These are phyloP conservation scores for Sporothrix globosa DNA, from an alignment of 2,329 filamentous ascomycete genomes.

Conservation along the genomic window DNA sequence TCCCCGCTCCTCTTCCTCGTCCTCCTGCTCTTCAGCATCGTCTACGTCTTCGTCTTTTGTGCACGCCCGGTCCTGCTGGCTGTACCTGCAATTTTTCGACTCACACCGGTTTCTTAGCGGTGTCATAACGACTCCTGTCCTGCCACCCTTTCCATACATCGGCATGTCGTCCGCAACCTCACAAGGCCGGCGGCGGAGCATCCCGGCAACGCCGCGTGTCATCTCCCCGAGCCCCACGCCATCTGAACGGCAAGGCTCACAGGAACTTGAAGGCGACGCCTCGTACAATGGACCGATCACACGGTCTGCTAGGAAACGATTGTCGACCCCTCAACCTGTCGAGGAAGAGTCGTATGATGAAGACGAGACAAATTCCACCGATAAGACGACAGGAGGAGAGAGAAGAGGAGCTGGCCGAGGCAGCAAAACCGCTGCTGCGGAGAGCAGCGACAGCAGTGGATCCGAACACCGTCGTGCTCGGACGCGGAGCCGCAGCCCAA, in stretches of 20 bases:
- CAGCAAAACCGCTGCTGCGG: slow-evolving; percentile 12
- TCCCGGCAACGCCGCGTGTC: slow-evolving; percentile 81
- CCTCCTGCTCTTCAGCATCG: slow-evolving; percentile 37
- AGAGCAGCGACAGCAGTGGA: slow-evolving; percentile 45
- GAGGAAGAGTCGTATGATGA: slow-evolving; percentile 61
- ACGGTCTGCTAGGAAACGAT: slow-evolving; percentile 67
- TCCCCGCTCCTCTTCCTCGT: slow-evolving; percentile 36
- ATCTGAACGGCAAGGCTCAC: slow-evolving; percentile 59
- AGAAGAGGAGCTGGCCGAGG: slow-evolving; percentile 1
- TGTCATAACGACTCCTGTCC: slow-evolving; percentile 57
- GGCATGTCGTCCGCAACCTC: slow-evolving; percentile 32
- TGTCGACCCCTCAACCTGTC: slow-evolving; percentile 60
- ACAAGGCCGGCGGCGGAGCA: slow-evolving; percentile 58
- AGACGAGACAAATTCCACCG: slow-evolving; percentile 42
- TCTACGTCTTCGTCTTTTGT: slow-evolving; percentile 34
- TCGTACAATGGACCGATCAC: slow-evolving; percentile 74
- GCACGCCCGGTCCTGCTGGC: slow-evolving; percentile 34
- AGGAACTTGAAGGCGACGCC: slow-evolving; percentile 44
- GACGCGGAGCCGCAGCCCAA: slow-evolving; percentile 72
- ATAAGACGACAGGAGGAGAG: slow-evolving; percentile 4
- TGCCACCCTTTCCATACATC: slow-evolving; percentile 60
- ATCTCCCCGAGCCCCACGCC: slow-evolving; percentile 85
- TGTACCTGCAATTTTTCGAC: slow-evolving; percentile 44
- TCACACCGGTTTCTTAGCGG: slow-evolving; percentile 59
- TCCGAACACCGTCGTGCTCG: slow-evolving; percentile 64